Conservation (phyloP, 345 rosid genomes). For the Citrus trifoliata region DNA sequence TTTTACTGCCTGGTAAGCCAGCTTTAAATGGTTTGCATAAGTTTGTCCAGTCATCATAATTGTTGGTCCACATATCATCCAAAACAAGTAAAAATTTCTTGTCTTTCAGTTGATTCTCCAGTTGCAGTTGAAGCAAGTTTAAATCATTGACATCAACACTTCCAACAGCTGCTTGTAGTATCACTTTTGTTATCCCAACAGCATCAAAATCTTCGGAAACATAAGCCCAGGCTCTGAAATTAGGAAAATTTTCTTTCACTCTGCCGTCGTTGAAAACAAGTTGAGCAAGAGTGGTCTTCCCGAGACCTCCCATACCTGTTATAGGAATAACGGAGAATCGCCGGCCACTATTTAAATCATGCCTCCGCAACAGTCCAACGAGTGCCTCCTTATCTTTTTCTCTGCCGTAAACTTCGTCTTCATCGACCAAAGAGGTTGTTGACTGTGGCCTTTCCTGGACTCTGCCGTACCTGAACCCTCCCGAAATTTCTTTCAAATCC, state of each 20-base stretch:
- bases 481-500: not conserved
- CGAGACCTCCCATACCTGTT: conserved; percentile 22
- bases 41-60: not conserved
- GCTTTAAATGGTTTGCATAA: not conserved
- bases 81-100: conserved; percentile 21
- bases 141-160: not conserved
- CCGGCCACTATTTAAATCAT: not conserved
- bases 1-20: not conserved
- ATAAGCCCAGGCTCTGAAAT: conserved; percentile 7
- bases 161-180: no score
- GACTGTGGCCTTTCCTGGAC: not conserved
- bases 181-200: not conserved
- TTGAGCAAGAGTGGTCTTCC: conserved; percentile 23
- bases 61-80: conserved; percentile 23
- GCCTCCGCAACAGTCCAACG: not conserved
- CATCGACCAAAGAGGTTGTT: conserved; percentile 17
- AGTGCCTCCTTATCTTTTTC: conserved; percentile 13
- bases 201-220: conserved; percentile 11
- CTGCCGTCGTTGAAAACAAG: conserved; percentile 3
- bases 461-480: not conserved
- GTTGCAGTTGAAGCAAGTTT: not conserved
- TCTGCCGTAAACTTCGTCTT: conserved; percentile 20
- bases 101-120: not conserved
- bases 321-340: conserved; percentile 20
- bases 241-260: not conserved